Percentiles rank a stretch among this genome's conserved stretches.
Conservation (phyloP, 2,329 filamentous ascomycete genomes). For the Pyrenophora teres region DNA sequence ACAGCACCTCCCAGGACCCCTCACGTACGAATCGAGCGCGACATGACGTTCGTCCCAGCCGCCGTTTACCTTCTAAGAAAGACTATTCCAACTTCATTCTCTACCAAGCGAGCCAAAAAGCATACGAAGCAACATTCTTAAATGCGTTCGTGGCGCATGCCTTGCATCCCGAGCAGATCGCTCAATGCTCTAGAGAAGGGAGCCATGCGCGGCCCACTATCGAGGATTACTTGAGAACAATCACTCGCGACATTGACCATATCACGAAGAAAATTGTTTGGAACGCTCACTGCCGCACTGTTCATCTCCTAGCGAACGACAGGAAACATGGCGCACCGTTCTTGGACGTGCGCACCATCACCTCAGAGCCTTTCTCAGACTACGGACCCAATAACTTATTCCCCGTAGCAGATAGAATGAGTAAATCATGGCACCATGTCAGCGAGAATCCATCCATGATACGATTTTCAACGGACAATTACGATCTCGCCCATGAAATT, state of each 20-base stretch:
- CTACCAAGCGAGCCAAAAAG: slow-evolving; percentile 34
- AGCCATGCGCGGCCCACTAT: slow-evolving; percentile 1
- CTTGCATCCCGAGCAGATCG: slow-evolving; percentile 21
- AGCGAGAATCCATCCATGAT: slow-evolving; percentile 22
- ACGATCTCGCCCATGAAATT: slow-evolving; percentile 15
- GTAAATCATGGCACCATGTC: slow-evolving; percentile 28
- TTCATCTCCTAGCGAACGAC: slow-evolving; percentile 27
- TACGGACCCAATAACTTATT: slow-evolving; percentile 18
- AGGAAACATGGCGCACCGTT: slow-evolving; percentile 23
- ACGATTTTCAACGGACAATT: slow-evolving; percentile 23
- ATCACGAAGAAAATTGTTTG: slow-evolving; percentile 31
- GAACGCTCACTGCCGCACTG: slow-evolving; percentile 26
- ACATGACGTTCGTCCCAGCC: slow-evolving; percentile 12
- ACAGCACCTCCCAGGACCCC: neutral
- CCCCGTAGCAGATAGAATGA: slow-evolving; percentile 17
- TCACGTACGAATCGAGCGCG: slow-evolving; percentile 12
- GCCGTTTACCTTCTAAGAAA: slow-evolving; percentile 20
- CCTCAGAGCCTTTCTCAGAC: slow-evolving; percentile 15
- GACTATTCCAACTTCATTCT: slow-evolving; percentile 26
- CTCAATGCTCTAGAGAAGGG: slow-evolving; percentile 11
- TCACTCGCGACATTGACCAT: slow-evolving; percentile 21
- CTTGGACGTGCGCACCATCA: slow-evolving; percentile 22
- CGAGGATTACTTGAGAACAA: slow-evolving; percentile 20
- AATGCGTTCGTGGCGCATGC: slow-evolving; percentile 29
- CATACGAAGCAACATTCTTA: slow-evolving; percentile 30